phyloP scores from a whole-genome alignment of 1,139 yeast genomes.

The Saccharomyces pastorianus region DNA sequence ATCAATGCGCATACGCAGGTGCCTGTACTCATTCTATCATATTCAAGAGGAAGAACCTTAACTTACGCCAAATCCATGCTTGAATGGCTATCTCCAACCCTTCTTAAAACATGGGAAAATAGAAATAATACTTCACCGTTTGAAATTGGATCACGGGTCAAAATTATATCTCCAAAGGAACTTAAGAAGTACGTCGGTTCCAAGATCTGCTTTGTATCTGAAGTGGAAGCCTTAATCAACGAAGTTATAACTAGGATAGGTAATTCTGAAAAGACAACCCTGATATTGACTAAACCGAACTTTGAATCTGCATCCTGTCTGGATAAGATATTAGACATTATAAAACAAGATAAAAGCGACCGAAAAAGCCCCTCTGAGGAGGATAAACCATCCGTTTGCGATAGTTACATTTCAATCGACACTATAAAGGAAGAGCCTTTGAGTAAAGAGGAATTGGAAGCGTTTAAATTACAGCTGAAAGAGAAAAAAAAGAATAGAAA shows the following conservation, averaged over 20 bases:
- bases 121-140: slow-evolving; percentile 56
- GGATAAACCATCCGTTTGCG: slow-evolving; percentile 15
- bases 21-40: slow-evolving; percentile 69
- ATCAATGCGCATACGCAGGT: slow-evolving; percentile 29
- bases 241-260: slow-evolving; percentile 46
- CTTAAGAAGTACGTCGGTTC: slow-evolving; percentile 55
- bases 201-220: slow-evolving; percentile 75
- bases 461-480: slow-evolving; percentile 41
- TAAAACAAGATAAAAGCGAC: slow-evolving; percentile 47
- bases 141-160: slow-evolving; percentile 51
- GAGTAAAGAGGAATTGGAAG: slow-evolving; percentile 42
- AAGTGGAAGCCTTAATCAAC: slow-evolving; percentile 40
- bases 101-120: slow-evolving; percentile 75
- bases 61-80: slow-evolving; percentile 81
- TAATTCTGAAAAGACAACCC: slow-evolving; percentile 55
- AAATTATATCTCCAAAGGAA: slow-evolving; percentile 53
- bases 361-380: slow-evolving; percentile 32
- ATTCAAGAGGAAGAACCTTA: slow-evolving; percentile 70
- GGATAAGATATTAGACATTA: slow-evolving; percentile 38
- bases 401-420: slow-evolving; percentile 15
- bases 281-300: slow-evolving; percentile 47
- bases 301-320: slow-evolving; percentile 9
- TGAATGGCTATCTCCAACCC: slow-evolving; percentile 88
- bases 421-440: slow-evolving; percentile 34
- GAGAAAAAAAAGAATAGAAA: slow-evolving; percentile 32